A percentile compares a stretch with the other conserved stretches of the same genome.
These are phyloP conservation scores for Suhomyces coccinellae DNA, from an alignment of 1,139 yeast species.

Conservation along the genomic window DNA sequence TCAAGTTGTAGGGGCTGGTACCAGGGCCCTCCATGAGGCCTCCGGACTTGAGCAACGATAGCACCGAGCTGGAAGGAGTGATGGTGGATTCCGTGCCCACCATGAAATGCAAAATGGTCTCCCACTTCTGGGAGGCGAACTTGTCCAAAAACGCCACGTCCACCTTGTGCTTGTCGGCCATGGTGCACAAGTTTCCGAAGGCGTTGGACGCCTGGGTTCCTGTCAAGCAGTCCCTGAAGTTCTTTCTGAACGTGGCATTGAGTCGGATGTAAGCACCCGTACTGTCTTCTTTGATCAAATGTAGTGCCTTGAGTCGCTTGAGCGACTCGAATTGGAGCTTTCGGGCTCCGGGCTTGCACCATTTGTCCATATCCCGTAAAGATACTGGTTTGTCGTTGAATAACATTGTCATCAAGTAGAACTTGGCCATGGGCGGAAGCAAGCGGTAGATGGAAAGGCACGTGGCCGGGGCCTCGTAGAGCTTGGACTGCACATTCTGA, in stretches of 20 bases:
- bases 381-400: slow-evolving; percentile 77
- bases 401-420: slow-evolving; percentile 82
- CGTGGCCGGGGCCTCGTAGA: slow-evolving; percentile 84
- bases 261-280: slow-evolving; percentile 57
- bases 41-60: slow-evolving; percentile 66
- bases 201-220: slow-evolving; percentile 61
- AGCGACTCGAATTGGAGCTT: slow-evolving; percentile 72
- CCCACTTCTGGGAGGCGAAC: slow-evolving; percentile 91
- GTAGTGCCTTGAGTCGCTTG: slow-evolving; percentile 72
- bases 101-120: slow-evolving; percentile 92
- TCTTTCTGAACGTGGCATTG: slow-evolving; percentile 71
- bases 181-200: slow-evolving; percentile 41
- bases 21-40: slow-evolving; percentile 74
- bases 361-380: slow-evolving; percentile 65
- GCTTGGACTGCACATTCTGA: slow-evolving; percentile 72
- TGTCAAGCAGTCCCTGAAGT: slow-evolving; percentile 80
- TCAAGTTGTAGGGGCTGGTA: slow-evolving; percentile 43
- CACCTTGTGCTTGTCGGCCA: slow-evolving; percentile 47
- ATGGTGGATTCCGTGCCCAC: slow-evolving; percentile 79
- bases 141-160: slow-evolving; percentile 67
- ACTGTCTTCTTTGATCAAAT: slow-evolving; percentile 66
- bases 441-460: slow-evolving; percentile 88
- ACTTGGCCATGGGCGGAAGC: slow-evolving; percentile 85
- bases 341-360: slow-evolving; percentile 64
- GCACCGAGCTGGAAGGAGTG: slow-evolving; percentile 68